A percentile compares a stretch with the other conserved stretches of the same genome.
Evolutionary conservation across 1,284 basidiomycete species (phyloP).

Genomic region (Marasmius fiardii): DNA sequence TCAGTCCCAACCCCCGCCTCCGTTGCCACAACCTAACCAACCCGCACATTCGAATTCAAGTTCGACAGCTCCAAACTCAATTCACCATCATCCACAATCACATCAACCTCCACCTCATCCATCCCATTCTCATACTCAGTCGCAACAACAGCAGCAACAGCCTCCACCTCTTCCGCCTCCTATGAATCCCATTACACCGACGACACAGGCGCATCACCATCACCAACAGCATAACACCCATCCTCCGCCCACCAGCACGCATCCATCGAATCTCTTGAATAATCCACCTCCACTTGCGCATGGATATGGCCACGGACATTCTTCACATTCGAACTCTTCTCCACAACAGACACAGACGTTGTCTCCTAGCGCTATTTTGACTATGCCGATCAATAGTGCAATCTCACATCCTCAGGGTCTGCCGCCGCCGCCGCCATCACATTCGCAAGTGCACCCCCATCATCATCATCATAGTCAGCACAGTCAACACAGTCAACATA

Average conservation of each 20-base stretch:
- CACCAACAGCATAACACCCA: not conserved
- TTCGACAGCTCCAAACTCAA: not conserved
- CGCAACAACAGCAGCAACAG: not conserved
- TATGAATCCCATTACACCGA: not conserved
- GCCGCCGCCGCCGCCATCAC: not conserved
- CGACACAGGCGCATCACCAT: not conserved
- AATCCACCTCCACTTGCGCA: not conserved
- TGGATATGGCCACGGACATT: constrained; percentile 6
- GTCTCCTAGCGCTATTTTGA: constrained; percentile 12
- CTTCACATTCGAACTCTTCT: constrained; percentile 9
- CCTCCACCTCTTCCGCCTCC: not conserved
- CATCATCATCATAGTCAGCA: not conserved
- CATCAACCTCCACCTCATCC: not conserved
- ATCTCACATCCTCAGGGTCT: constrained; percentile 9
- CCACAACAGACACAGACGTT: constrained; percentile 1
- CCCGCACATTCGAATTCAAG: not conserved
- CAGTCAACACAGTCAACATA: not conserved
- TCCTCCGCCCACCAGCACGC: not conserved
- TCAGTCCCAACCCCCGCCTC: not conserved
- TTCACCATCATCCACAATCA: not conserved
- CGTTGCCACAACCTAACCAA: not conserved
- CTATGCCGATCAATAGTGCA: not conserved
- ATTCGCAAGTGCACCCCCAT: not conserved
- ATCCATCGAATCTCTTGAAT: not conserved
- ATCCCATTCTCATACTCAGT: not conserved